These are phyloP conservation scores for Vachellia collinsii DNA, from an alignment of 306 rosid genomes.

Conservation along the genomic window DNA sequence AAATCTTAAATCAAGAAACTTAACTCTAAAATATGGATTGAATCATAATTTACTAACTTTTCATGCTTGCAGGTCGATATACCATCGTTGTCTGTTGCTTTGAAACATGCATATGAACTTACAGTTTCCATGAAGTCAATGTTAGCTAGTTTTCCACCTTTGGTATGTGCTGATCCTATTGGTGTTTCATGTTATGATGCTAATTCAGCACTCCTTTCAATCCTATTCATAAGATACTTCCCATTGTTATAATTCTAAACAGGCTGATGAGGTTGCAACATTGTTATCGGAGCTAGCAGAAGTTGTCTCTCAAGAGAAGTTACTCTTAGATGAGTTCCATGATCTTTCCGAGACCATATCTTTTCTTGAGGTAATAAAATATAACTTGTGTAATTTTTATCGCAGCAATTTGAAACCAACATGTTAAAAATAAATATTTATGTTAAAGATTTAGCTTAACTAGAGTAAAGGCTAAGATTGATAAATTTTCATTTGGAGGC, in stretches of 20 bases:
- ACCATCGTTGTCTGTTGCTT: constrained; percentile 27
- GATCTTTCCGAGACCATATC: constrained; percentile 49
- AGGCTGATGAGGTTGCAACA: constrained; percentile 53
- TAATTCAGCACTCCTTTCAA: not conserved
- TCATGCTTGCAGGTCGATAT: constrained; percentile 48
- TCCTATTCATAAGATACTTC: not conserved
- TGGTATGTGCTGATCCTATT: constrained; percentile 44
- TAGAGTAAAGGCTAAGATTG: not conserved
- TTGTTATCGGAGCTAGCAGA: constrained; percentile 62
- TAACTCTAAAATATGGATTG: not conserved
- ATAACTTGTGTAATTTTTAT: not conserved
- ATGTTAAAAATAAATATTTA: not conserved
- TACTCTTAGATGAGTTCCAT: constrained; percentile 60
- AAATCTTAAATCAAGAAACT: not conserved
- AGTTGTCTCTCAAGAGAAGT: constrained; percentile 63
- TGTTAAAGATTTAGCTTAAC: not conserved
- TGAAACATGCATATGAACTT: constrained; percentile 56
- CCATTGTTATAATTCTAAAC: constrained; percentile 8
- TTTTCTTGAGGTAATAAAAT: constrained; percentile 56
- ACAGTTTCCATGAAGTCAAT: constrained; percentile 48
- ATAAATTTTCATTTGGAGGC: not conserved
- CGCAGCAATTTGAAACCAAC: not conserved
- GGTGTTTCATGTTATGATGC: not conserved
- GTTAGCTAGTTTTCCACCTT: constrained; percentile 41
- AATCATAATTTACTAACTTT: not conserved